Base-by-base conservation (phyloP, 768 basidiomycete species). In the Leccinum incarnatum region DNA sequence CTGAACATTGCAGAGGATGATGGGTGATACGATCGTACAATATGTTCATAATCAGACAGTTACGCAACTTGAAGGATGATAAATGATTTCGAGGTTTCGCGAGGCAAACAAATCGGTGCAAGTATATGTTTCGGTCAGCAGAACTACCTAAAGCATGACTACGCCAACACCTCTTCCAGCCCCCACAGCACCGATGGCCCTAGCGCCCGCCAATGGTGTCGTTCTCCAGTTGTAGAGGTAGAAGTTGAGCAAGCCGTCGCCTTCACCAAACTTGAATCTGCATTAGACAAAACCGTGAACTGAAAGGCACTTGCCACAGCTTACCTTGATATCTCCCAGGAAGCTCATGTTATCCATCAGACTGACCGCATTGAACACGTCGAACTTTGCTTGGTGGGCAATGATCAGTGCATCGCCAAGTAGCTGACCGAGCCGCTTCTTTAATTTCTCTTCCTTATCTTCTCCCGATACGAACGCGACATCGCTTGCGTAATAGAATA, bases 181-280 rank as follows among this genome's bases (percentile, higher is more conserved):
- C n/a, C 79, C 71, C 25, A 67, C 70, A 36, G 69, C 81, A 2
- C 73, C 83, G n/a, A 80, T 76, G 12, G 78, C 62, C 36, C 75
- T 77, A 69, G 89, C 71, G 48, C 96, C 95, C 40, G 92, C 86
- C 57, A 98, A 76, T 2, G 85, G 81, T 14, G 84, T 76, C 12
- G 93, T 95, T 59, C 89, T 82, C 93, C 95, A 99, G 74, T 99
- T 99, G 77, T 97, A 98, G 58, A 95, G 72, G 71, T 95, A 95
- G 71, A 85, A 96, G 73, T 95, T 92, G 54, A 99, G 80, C 72
- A 88, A 83, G 2, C 97, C 97, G 68, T 96, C 92, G 4, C 94
- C 96, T 11, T 80, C 76, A n/a, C 93, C 96, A 68, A 98, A 98
- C 95, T 96, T 60, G 46, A 59, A 56, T 51, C 10, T 8, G 10